A percentile compares a stretch with the other conserved stretches of the same genome.
phyloP scores from a whole-genome alignment of 257 asterid genomes.

The Schizonepeta tenuifolia region DNA sequence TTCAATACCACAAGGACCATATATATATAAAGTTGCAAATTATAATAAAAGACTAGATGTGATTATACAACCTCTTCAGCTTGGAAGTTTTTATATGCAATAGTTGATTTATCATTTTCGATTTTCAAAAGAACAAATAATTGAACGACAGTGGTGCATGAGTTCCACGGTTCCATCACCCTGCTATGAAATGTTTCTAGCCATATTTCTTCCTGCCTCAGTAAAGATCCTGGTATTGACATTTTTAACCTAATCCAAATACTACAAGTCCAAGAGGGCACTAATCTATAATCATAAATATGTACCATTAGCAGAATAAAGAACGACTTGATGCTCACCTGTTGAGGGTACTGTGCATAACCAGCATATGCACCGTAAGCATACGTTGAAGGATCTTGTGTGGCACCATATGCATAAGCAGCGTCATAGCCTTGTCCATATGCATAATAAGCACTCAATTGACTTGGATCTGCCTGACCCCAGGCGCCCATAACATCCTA shows the following conservation, averaged over 20 bases:
- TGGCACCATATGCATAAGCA: conserved; percentile 80
- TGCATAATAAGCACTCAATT: conserved; percentile 82
- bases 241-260: background rate
- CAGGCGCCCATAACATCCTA: conserved; percentile 73
- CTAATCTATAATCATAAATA: conserved; percentile 4
- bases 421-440: conserved; percentile 98
- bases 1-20: conserved; percentile 9
- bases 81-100: background rate
- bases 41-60: conserved; percentile 7
- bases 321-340: conserved; percentile 44
- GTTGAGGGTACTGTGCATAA: conserved; percentile 78
- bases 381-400: conserved; percentile 85
- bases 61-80: background rate
- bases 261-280: conserved; percentile 8
- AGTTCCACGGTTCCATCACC: conserved; percentile 8
- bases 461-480: conserved; percentile 89
- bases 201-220: background rate
- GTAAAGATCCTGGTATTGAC: background rate
- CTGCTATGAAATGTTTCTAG: background rate
- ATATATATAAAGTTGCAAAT: background rate
- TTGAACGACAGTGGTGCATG: background rate
- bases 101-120: background rate
- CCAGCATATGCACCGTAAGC: conserved; percentile 90
- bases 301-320: background rate
- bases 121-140: background rate